Evolutionary conservation across 2,329 filamentous ascomycete genomes (phyloP), one percentile per base, ranked within the genome.

Genomic region (Colletotrichum lini): DNA sequence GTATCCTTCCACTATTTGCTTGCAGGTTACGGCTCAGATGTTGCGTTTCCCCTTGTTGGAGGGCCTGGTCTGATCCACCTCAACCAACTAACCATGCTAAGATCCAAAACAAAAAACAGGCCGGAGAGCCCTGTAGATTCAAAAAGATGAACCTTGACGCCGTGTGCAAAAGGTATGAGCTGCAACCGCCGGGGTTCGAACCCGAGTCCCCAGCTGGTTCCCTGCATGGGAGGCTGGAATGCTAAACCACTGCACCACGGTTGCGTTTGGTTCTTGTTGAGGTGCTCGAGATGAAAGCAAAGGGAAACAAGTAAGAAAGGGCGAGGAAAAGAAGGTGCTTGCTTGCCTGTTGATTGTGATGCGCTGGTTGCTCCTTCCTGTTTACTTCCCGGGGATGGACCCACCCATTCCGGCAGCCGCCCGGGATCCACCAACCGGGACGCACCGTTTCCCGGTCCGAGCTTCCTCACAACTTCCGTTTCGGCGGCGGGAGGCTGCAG

Each of bases 161-260:
- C 35, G 2, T 10, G 35, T 15, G 23, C 3, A 63, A 56, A 56
- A 56, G 35, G 18, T 5, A 12, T 2, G 7, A 12, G 18, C n/a
- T 70, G 68, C 68, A 56, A 57, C 58, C 65, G 65, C 68, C 68
- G 68, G 65, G 68, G 52, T 71, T 71, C 65, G 68, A 71, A 71
- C 68, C 65, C 68, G 54, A 45, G 68, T 71, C 65, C 40, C 68
- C 65, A 60, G 58, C 68, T 71, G 49, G 38, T 63, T 40, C 56
- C 53, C 58, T 54, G n/a, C 10, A 53, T 71, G 68, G 68, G 65
- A 71, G 68, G 68, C 65, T 60, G 65, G 68, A 68, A 71, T 71
- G 68, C 68, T 71, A 71, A 67, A 71, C 68, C 68, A 68, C 68
- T 71, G 68, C 68, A 71, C 65, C 65, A 71, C 68, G 52, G 45